Percentiles rank a stretch among this genome's conserved stretches.
Evolutionary conservation across 169 alveolate genomes (phyloP).

Genomic region (Cryptosporidium andersoni): DNA sequence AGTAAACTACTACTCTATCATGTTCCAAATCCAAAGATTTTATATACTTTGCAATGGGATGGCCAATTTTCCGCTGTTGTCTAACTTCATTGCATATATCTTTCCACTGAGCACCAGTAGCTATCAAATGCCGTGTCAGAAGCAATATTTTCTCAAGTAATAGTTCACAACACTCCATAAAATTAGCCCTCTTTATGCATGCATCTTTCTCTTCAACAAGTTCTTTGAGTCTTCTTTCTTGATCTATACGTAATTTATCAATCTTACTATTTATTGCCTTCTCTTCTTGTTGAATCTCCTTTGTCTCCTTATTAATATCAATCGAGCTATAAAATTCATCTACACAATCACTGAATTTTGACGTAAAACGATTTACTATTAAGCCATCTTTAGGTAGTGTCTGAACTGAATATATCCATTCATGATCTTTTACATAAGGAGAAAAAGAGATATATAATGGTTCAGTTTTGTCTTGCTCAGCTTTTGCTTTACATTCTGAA

Average conservation of each 20-base stretch:
- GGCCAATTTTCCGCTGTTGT: slow-evolving; percentile 85
- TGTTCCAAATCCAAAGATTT: slow-evolving; percentile 81
- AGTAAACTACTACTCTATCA: slow-evolving; percentile 23
- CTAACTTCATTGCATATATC: slow-evolving; percentile 88
- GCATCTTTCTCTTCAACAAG: slow-evolving; percentile 80
- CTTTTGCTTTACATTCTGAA: background rate
- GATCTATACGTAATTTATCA: slow-evolving; percentile 87
- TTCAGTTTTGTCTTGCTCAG: background rate
- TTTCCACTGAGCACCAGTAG: slow-evolving; percentile 91
- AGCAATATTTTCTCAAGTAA: slow-evolving; percentile 82
- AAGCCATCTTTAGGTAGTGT: slow-evolving; percentile 49
- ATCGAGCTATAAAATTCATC: slow-evolving; percentile 69
- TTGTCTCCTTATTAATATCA: slow-evolving; percentile 42
- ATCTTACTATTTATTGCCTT: slow-evolving; percentile 77
- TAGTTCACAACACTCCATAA: slow-evolving; percentile 81
- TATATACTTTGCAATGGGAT: slow-evolving; percentile 86
- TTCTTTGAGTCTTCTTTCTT: slow-evolving; percentile 85
- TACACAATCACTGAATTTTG: slow-evolving; percentile 44
- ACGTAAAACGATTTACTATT: slow-evolving; percentile 16
- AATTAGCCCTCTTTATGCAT: slow-evolving; percentile 78
- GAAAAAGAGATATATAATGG: slow-evolving; percentile 29
- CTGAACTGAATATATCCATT: slow-evolving; percentile 46
- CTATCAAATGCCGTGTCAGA: slow-evolving; percentile 78
- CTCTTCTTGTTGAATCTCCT: slow-evolving; percentile 26
- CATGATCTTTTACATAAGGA: slow-evolving; percentile 45